Base-by-base conservation (phyloP, 2,329 filamentous ascomycete genomes). In the Colletotrichum brevisporum region DNA sequence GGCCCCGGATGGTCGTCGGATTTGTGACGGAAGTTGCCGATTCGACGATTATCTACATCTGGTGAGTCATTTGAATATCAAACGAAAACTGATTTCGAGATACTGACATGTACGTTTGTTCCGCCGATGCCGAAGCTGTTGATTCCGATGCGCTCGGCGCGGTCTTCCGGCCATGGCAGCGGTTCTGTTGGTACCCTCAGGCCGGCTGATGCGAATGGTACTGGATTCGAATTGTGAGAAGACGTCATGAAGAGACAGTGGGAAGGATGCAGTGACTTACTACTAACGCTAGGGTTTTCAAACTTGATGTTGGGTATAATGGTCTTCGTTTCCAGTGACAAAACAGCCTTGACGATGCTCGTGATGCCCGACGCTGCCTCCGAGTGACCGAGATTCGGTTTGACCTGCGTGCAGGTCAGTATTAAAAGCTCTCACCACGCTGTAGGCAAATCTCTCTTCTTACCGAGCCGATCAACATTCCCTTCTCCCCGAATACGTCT, bases 41-140 rank as follows among this genome's bases (percentile, higher is more conserved):
- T 13, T 69, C 61, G 5, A 69, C 13, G n/a, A 69, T 69, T 9
- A 69, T 60, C 66, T 69, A 24, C 8, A 5, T 4, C 15, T 4
- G 10, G 24, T 62, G 1, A 52, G 39, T 47, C 15, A 47, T 15
- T 8, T n/a, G 5, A 55, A 1, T 5, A 4, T 55, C 1, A 41
- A n/a, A 5, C 6, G 5, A 1, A 27, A n/a, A n/a, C n/a, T n/a
- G n/a, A n/a, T n/a, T n/a, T n/a, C n/a, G n/a, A n/a, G n/a, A n/a
- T n/a, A n/a, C n/a, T n/a, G n/a, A 24, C 1, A 77, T 83, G 81
- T 0, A 75, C 79, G 58, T 83, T 83, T 5, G 77, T 71, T 0
- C 82, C 81, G 0, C 82, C 82, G 41, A 78, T 79, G 2, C 82
- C 81, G 65, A 82, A 84, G 0, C 73, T 77, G 70, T 82, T 83